A percentile compares a stretch with the other conserved stretches of the same genome.
These are phyloP conservation scores for Arxiozyma heterogenica DNA, from an alignment of 1,139 yeast genomes.

Conservation along the genomic window DNA sequence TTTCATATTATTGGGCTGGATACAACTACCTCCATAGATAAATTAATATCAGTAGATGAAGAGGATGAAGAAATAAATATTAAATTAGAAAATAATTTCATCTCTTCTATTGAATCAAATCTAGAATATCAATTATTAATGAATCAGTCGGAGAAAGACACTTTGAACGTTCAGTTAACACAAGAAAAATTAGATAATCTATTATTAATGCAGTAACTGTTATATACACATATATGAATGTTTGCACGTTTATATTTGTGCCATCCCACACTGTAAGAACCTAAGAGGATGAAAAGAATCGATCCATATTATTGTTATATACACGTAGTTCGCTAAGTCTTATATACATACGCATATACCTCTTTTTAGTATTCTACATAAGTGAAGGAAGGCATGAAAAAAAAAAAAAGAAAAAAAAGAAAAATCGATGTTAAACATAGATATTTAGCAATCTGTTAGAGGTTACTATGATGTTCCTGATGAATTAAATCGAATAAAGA, in stretches of 20 bases:
- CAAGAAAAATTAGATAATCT: slow-evolving; percentile 21
- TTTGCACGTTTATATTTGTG: neutral
- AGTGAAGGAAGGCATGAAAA: too few species aligned
- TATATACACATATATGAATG: neutral
- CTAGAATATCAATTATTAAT: slow-evolving; percentile 2
- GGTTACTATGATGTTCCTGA: neutral
- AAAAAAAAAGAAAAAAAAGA: too few species aligned
- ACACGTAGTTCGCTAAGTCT: too few species aligned
- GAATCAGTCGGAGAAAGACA: slow-evolving; percentile 24
- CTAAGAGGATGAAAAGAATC: neutral
- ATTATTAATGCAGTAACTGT: slow-evolving; percentile 3
- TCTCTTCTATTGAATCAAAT: neutral
- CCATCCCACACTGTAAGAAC: neutral
- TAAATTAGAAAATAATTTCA: neutral
- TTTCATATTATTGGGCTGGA: neutral
- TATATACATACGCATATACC: too few species aligned
- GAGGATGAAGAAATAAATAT: neutral
- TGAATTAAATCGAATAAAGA: too few species aligned
- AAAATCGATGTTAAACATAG: too few species aligned
- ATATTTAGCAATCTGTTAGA: too few species aligned
- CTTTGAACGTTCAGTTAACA: slow-evolving; percentile 20
- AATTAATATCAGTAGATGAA: neutral
- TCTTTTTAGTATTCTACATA: too few species aligned
- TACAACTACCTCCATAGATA: neutral
- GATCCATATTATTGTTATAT: neutral